phyloP scores from a whole-genome alignment of 192 early-diverging fungal species.

The Phlyctochytrium arcticum region DNA sequence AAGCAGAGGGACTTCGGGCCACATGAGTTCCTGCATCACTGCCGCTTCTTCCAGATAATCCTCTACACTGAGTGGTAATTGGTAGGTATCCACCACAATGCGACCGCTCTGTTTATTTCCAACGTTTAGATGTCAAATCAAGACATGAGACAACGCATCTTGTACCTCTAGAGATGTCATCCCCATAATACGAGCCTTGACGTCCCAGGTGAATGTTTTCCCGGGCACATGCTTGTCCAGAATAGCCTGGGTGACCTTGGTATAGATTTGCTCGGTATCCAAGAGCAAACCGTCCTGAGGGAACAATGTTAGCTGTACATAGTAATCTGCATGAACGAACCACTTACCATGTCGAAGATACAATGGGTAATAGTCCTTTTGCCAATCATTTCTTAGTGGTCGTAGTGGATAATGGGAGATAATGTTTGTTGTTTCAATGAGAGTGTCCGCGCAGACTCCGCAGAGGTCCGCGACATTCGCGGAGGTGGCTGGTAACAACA shows the following conservation, averaged over 20 bases:
- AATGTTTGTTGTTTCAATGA: no score
- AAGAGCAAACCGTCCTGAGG: slow-evolving; percentile 47
- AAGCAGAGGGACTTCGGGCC: slow-evolving; percentile 50
- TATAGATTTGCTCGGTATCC: slow-evolving; percentile 88
- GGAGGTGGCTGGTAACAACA: no score
- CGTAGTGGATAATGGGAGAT: no score
- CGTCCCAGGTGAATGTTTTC: slow-evolving; percentile 31
- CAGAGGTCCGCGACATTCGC: background rate
- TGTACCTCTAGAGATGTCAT: slow-evolving; percentile 9
- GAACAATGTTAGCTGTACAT: slow-evolving; percentile 21
- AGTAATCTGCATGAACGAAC: background rate
- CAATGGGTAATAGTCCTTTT: slow-evolving; percentile 24
- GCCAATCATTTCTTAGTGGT: no score
- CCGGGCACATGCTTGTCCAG: slow-evolving; percentile 63
- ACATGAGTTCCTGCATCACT: slow-evolving; percentile 38
- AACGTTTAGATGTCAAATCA: background rate
- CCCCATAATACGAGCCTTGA: slow-evolving; percentile 33
- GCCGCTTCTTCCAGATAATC: slow-evolving; percentile 71
- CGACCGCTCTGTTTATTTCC: slow-evolving; percentile 16
- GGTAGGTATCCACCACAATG: slow-evolving; percentile 66
- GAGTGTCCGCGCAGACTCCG: background rate
- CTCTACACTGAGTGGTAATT: slow-evolving; percentile 69
- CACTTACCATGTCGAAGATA: slow-evolving; percentile 23
- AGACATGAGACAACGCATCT: background rate
- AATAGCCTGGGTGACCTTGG: slow-evolving; percentile 78